These are phyloP conservation scores for Quercus variabilis DNA, from an alignment of 306 rosid species.

Conservation along the genomic window DNA sequence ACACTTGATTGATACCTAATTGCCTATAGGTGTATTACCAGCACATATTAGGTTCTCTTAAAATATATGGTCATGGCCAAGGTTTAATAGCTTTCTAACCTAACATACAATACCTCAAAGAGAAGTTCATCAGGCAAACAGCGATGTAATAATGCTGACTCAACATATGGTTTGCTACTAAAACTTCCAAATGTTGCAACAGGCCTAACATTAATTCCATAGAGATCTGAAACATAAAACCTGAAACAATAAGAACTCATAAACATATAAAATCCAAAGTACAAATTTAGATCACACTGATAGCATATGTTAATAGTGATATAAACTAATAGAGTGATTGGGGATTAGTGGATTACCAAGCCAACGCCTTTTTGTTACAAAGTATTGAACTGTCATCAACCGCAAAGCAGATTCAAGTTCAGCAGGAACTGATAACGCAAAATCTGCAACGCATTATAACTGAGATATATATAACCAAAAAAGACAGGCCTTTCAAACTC, in stretches of 20 bases:
- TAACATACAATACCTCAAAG: conserved; percentile 59
- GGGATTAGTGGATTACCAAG: conserved; percentile 53
- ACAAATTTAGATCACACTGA: background rate
- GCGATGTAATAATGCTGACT: conserved; percentile 70
- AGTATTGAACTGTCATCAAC: conserved; percentile 65
- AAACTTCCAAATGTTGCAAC: conserved; percentile 88
- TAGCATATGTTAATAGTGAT: background rate
- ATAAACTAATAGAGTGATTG: background rate
- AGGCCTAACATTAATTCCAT: conserved; percentile 92
- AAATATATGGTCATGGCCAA: background rate
- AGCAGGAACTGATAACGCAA: conserved; percentile 46
- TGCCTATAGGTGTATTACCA: too few species aligned
- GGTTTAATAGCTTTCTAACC: background rate
- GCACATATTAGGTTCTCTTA: background rate
- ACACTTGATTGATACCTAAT: too few species aligned
- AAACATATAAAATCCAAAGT: background rate
- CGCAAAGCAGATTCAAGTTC: conserved; percentile 78
- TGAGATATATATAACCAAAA: background rate
- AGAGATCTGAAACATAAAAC: conserved; percentile 74
- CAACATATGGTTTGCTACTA: conserved; percentile 71
- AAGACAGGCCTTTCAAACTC: background rate
- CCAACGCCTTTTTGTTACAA: conserved; percentile 89
- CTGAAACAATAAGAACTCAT: conserved; percentile 34
- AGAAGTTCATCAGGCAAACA: conserved; percentile 83
- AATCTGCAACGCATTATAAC: conserved; percentile 44